These are phyloP conservation scores for Lagenaria siceraria DNA, from an alignment of 306 rosid genomes.

Conservation along the genomic window DNA sequence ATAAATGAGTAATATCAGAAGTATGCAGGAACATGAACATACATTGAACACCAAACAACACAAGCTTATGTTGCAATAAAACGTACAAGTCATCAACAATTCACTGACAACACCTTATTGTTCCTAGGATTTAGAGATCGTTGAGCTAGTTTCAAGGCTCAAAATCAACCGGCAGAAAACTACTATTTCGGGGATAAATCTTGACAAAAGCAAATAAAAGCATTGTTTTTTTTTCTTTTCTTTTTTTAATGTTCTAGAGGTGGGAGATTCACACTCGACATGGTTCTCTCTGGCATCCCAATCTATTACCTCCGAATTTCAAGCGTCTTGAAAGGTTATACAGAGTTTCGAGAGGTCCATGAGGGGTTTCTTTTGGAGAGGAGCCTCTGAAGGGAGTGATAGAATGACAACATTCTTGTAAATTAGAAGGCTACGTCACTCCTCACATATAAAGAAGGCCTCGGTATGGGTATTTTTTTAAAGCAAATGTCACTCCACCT, in stretches of 20 bases:
- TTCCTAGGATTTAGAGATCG: no score
- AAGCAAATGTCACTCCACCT: not conserved
- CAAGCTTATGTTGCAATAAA: not conserved
- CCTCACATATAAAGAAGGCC: not conserved
- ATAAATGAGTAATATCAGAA: not conserved
- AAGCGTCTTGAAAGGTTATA: not conserved
- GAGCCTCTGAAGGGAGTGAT: not conserved
- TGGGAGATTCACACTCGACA: no score
- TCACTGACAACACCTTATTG: no score
- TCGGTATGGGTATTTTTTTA: not conserved
- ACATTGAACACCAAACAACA: not conserved
- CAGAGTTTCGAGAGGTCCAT: not conserved
- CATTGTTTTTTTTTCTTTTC: no score
- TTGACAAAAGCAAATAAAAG: no score
- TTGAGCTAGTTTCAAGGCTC: no score
- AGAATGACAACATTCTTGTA: not conserved
- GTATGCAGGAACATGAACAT: not conserved
- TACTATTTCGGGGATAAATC: no score
- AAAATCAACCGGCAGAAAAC: no score
- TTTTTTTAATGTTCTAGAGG: no score
- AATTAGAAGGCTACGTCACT: not conserved
- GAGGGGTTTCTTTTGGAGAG: not conserved
- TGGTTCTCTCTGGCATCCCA: no score
- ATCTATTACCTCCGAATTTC: no score
- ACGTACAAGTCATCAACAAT: no score